Evolutionary conservation across 2,329 filamentous ascomycete genomes (phyloP).

Genomic region (Coniella lustricola): DNA sequence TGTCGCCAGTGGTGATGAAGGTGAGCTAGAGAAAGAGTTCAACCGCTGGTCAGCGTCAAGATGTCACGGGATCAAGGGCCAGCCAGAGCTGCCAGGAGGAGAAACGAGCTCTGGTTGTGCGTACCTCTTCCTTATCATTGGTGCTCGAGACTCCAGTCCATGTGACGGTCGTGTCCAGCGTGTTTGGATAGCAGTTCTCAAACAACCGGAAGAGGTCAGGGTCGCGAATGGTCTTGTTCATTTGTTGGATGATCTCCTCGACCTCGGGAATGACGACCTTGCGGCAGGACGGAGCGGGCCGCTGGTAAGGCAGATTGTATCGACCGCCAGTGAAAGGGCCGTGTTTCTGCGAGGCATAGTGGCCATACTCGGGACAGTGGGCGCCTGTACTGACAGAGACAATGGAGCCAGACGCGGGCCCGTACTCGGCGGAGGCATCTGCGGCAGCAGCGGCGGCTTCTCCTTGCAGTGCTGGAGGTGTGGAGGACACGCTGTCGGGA

Average conservation of each 20-base stretch:
- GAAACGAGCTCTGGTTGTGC: not conserved
- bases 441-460: not conserved
- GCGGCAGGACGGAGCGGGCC: slow-evolving; percentile 60
- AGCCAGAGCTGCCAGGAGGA: not conserved
- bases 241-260: slow-evolving; percentile 55
- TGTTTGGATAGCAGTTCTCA: slow-evolving; percentile 70
- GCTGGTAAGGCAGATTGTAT: slow-evolving; percentile 29
- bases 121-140: slow-evolving; percentile 29
- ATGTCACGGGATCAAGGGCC: not conserved
- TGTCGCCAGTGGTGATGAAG: slow-evolving; percentile 68
- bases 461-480: no score
- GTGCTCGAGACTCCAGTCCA: slow-evolving; percentile 56
- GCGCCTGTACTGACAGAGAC: slow-evolving; percentile 6
- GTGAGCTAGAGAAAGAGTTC: slow-evolving; percentile 40
- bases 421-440: not conserved
- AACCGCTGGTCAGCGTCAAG: not conserved
- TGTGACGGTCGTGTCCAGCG: slow-evolving; percentile 61
- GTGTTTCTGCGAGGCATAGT: slow-evolving; percentile 24
- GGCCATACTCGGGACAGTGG: slow-evolving; percentile 25
- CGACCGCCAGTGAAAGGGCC: slow-evolving; percentile 25
- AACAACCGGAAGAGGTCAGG: slow-evolving; percentile 65
- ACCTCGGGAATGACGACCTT: slow-evolving; percentile 65
- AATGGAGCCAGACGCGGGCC: not conserved
- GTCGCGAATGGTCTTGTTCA: slow-evolving; percentile 26
- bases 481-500: not conserved